A percentile compares a stretch with the other conserved stretches of the same genome.
These are phyloP conservation scores for Lentinula edodes DNA, from an alignment of 768 basidiomycete genomes.

Conservation along the genomic window DNA sequence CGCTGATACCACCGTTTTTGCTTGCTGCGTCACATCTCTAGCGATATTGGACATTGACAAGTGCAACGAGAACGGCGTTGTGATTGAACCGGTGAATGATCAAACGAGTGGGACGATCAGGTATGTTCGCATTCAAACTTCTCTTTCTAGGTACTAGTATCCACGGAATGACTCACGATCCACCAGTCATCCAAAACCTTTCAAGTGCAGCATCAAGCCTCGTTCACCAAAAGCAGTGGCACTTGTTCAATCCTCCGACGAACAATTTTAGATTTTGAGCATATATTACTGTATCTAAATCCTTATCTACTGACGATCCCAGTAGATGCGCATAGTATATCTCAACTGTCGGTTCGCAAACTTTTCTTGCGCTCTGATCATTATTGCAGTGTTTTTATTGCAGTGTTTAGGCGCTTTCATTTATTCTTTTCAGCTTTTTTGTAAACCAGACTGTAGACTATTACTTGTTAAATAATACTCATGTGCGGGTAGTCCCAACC, in stretches of 20 bases:
- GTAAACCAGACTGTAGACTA: background rate
- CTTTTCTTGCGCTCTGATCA: background rate
- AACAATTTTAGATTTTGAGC: background rate
- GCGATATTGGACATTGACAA: conserved; percentile 49
- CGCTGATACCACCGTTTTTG: conserved; percentile 49
- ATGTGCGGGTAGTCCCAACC: background rate
- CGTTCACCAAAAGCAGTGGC: conserved; percentile 52
- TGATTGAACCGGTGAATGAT: conserved; percentile 48
- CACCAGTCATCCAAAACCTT: conserved; percentile 53
- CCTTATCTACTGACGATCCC: background rate
- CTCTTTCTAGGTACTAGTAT: background rate
- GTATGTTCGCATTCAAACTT: conserved; percentile 20
- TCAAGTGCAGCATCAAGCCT: conserved; percentile 55
- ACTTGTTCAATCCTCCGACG: conserved; percentile 35
- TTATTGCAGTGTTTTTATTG: background rate
- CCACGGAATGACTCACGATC: conserved; percentile 4
- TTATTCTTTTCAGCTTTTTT: background rate
- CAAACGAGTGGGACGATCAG: conserved; percentile 63
- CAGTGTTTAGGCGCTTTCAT: too few species aligned
- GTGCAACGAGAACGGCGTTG: conserved; percentile 35
- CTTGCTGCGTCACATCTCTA: conserved; percentile 45
- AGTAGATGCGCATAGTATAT: background rate
- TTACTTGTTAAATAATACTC: background rate
- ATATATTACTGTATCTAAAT: background rate
- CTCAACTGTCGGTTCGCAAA: background rate